These are phyloP conservation scores for Salix brachista DNA, from an alignment of 345 rosid species.

Conservation along the genomic window DNA sequence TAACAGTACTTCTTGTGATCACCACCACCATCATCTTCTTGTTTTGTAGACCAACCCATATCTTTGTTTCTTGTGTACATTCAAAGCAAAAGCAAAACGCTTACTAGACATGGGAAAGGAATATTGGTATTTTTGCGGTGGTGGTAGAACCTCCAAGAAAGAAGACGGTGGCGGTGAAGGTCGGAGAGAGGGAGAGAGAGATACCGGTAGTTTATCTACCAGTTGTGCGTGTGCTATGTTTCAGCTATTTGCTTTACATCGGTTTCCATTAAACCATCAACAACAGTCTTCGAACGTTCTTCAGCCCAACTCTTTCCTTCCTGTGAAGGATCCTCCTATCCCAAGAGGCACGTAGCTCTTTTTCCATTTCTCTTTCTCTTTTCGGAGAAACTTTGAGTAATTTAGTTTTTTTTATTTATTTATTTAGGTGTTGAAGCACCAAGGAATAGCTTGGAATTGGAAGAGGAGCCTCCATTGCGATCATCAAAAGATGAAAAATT, in stretches of 20 bases:
- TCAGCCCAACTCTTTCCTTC: slow-evolving; percentile 28
- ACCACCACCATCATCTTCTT: slow-evolving; percentile 7
- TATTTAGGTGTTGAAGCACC: slow-evolving; percentile 66
- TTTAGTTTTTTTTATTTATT: neutral
- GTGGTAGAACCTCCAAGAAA: slow-evolving; percentile 38
- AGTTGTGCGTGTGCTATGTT: slow-evolving; percentile 85
- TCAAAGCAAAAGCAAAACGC: neutral
- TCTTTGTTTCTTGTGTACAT: neutral
- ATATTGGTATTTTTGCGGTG: slow-evolving; percentile 31
- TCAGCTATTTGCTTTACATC: slow-evolving; percentile 73
- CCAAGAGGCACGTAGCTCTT: slow-evolving; percentile 41
- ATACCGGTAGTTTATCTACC: slow-evolving; percentile 11
- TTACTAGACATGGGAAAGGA: slow-evolving; percentile 50
- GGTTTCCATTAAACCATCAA: slow-evolving; percentile 42
- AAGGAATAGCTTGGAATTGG: slow-evolving; percentile 78
- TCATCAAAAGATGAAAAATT: slow-evolving; percentile 38
- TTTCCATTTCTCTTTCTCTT: neutral
- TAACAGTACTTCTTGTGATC: slow-evolving; percentile 12
- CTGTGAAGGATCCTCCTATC: slow-evolving; percentile 9
- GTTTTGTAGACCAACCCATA: neutral
- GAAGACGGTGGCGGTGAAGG: slow-evolving; percentile 6
- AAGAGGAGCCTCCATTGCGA: slow-evolving; percentile 36
- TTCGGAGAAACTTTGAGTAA: slow-evolving; percentile 4
- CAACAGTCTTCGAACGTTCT: slow-evolving; percentile 33
- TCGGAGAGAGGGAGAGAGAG: neutral